Evolutionary conservation across 345 rosid genomes (phyloP).

Genomic region (Populus alba): DNA sequence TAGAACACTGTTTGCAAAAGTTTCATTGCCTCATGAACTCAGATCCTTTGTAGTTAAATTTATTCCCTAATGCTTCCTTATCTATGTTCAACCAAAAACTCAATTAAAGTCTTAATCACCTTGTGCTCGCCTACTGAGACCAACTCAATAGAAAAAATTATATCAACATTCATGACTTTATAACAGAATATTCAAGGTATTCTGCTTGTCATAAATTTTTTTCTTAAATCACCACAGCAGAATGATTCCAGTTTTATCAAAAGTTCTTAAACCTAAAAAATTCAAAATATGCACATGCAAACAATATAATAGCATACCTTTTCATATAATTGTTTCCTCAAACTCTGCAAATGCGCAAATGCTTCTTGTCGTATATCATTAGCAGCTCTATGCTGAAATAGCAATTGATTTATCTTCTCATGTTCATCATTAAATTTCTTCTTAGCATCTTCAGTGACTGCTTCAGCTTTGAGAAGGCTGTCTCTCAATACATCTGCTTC

Average conservation of each 20-base stretch:
- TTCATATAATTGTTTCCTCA: constrained; percentile 54
- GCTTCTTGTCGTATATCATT: constrained; percentile 69
- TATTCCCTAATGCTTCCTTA: too few species aligned
- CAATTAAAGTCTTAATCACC: too few species aligned
- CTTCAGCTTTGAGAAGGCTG: constrained; percentile 54
- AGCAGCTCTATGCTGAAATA: constrained; percentile 50
- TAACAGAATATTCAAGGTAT: background rate
- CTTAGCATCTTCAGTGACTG: constrained; percentile 50
- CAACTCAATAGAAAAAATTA: background rate
- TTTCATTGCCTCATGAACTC: too few species aligned
- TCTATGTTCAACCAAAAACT: too few species aligned
- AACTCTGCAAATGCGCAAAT: constrained; percentile 46
- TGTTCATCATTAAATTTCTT: constrained; percentile 44
- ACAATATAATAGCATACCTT: constrained; percentile 43
- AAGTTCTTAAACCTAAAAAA: background rate
- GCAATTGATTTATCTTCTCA: constrained; percentile 44
- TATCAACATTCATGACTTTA: background rate
- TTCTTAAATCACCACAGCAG: background rate
- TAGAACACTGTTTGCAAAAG: too few species aligned
- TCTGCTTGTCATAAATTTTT: too few species aligned
- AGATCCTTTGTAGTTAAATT: too few species aligned
- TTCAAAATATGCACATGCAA: background rate
- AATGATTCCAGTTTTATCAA: background rate
- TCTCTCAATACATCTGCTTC: constrained; percentile 63
- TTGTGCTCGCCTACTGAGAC: too few species aligned